Conservation (phyloP, 2,329 filamentous ascomycete species). For the Fusarium brevicatenulatum region DNA sequence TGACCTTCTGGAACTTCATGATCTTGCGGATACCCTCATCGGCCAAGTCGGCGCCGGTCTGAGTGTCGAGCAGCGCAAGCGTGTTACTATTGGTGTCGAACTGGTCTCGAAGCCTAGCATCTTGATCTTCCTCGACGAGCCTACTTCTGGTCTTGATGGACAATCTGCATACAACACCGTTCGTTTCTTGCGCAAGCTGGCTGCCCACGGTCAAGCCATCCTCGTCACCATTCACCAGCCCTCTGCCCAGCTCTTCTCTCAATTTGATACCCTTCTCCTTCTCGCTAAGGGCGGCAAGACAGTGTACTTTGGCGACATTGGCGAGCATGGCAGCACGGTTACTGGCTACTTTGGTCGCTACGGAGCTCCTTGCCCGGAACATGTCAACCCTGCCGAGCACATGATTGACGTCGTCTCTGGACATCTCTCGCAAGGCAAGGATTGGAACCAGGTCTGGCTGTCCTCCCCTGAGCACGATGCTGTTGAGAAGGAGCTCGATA, state of each 20-base stretch:
- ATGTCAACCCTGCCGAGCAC: conserved; percentile 79
- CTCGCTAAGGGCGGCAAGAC: conserved; percentile 73
- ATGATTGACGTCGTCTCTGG: conserved; percentile 73
- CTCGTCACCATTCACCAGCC: conserved; percentile 78
- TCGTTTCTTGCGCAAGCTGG: conserved; percentile 73
- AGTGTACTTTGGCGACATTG: conserved; percentile 75
- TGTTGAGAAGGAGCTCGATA: conserved; percentile 70
- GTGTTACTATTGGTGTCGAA: conserved; percentile 70
- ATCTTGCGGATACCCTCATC: conserved; percentile 60
- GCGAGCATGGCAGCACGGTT: conserved; percentile 63
- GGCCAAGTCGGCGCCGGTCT: conserved; percentile 62
- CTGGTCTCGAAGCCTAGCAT: conserved; percentile 69
- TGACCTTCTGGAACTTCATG: conserved; percentile 64
- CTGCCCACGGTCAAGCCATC: conserved; percentile 73
- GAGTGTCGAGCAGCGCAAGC: conserved; percentile 64
- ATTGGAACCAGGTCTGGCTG: conserved; percentile 78
- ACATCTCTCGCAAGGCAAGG: conserved; percentile 55
- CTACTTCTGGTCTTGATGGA: conserved; percentile 73
- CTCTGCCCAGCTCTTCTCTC: conserved; percentile 71
- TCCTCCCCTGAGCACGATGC: conserved; percentile 68
- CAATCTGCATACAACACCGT: conserved; percentile 74
- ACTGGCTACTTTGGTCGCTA: conserved; percentile 73
- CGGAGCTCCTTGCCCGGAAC: conserved; percentile 69
- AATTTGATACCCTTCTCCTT: conserved; percentile 73
- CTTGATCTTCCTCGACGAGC: conserved; percentile 70